Conservation (phyloP, 2,329 filamentous ascomycete genomes). For the Metarhizium anisopliae region DNA sequence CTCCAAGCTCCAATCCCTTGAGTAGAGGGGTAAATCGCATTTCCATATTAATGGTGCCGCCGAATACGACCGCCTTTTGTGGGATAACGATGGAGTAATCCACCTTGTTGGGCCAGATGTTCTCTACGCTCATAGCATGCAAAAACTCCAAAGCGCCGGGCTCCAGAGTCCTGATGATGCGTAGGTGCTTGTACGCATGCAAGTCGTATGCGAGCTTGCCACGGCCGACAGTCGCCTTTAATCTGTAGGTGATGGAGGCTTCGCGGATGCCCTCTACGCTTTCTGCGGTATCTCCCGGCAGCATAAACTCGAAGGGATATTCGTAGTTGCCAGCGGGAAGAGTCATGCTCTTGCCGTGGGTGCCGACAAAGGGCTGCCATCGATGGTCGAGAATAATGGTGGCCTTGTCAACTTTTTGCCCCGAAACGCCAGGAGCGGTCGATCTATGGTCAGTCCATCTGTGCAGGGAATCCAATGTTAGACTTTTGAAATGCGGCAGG, state of each 20-base stretch:
- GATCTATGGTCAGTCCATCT: slow-evolving; percentile 44
- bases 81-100: slow-evolving; percentile 92
- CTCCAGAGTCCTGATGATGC: slow-evolving; percentile 70
- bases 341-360: slow-evolving; percentile 45
- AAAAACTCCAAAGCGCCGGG: slow-evolving; percentile 67
- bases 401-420: slow-evolving; percentile 50
- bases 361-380: slow-evolving; percentile 57
- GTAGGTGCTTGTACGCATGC: slow-evolving; percentile 67
- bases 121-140: slow-evolving; percentile 91
- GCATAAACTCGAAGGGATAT: slow-evolving; percentile 67
- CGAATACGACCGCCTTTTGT: slow-evolving; percentile 89
- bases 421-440: slow-evolving; percentile 49
- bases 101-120: slow-evolving; percentile 96
- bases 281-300: slow-evolving; percentile 69
- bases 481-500: slow-evolving; percentile 3
- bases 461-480: slow-evolving; percentile 6
- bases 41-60: slow-evolving; percentile 74
- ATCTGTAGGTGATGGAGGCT: slow-evolving; percentile 78
- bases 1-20: slow-evolving; percentile 81
- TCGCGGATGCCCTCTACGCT: slow-evolving; percentile 84
- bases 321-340: slow-evolving; percentile 72
- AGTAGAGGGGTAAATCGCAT: slow-evolving; percentile 82
- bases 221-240: slow-evolving; percentile 82
- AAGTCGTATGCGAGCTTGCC: slow-evolving; percentile 86
- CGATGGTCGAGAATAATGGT: slow-evolving; percentile 56